phyloP scores from a whole-genome alignment of 2,329 filamentous ascomycete genomes.

The Alternaria longipes region DNA sequence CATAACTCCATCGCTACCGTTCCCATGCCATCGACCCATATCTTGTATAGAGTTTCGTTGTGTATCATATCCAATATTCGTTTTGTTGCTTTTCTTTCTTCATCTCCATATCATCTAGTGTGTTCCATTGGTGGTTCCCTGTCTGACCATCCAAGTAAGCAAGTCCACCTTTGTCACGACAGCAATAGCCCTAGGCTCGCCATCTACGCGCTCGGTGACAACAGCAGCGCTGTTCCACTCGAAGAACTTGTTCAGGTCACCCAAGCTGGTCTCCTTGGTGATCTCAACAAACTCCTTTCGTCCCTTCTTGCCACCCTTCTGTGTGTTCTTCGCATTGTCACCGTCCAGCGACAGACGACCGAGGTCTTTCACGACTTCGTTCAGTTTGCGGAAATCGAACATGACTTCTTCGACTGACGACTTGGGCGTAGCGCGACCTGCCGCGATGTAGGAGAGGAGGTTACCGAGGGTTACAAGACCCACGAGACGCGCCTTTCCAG shows the following conservation, averaged over 20 bases:
- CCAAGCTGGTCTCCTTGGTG: conserved; percentile 86
- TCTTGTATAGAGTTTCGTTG: background rate
- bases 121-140: conserved; percentile 24
- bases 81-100: background rate
- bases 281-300: conserved; percentile 86
- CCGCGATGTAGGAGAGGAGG: conserved; percentile 87
- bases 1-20: conserved; percentile 6
- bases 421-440: conserved; percentile 77
- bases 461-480: conserved; percentile 96
- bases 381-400: conserved; percentile 91
- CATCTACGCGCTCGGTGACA: conserved; percentile 77
- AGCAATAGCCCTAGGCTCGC: conserved; percentile 78
- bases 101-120: background rate
- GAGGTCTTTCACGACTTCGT: conserved; percentile 87
- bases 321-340: conserved; percentile 20
- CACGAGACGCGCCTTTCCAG: conserved; percentile 76
- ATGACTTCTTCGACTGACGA: conserved; percentile 86
- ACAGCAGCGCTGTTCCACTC: conserved; percentile 98
- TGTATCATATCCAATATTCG: background rate
- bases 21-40: background rate
- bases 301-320: conserved; percentile 33
- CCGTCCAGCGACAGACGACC: conserved; percentile 51
- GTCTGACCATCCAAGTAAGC: conserved; percentile 83
- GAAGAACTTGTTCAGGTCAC: conserved; percentile 87
- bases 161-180: conserved; percentile 97